A percentile compares a stretch with the other conserved stretches of the same genome.
Evolutionary conservation across 2,329 filamentous ascomycete genomes (phyloP).

Genomic region (Pyricularia pennisetigena): DNA sequence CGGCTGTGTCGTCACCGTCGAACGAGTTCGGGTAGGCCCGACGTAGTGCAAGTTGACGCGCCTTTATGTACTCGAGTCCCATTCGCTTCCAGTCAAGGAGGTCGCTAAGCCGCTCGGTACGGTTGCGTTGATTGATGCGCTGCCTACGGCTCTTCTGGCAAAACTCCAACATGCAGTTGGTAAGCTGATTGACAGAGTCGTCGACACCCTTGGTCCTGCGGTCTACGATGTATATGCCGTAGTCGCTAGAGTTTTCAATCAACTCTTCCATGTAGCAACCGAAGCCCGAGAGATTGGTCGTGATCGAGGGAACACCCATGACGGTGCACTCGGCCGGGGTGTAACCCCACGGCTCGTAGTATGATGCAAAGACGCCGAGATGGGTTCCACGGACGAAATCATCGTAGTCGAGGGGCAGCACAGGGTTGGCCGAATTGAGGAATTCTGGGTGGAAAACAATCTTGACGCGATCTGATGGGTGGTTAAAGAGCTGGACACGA

Average conservation of each 20-base stretch:
- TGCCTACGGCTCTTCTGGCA: conserved; percentile 87
- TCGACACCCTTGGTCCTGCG: conserved; percentile 91
- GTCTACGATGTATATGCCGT: conserved; percentile 98
- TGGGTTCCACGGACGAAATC: conserved; percentile 97
- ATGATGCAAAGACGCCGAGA: conserved; percentile 89
- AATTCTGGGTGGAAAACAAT: conserved; percentile 98
- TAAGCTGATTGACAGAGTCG: conserved; percentile 92
- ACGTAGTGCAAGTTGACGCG: conserved; percentile 80
- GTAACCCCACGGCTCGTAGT: conserved; percentile 99
- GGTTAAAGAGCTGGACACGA: conserved; percentile 93
- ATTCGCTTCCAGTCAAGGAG: conserved; percentile 98
- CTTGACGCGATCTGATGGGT: conserved; percentile 91
- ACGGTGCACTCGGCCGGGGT: conserved; percentile 97
- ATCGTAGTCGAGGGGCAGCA: conserved; percentile 92
- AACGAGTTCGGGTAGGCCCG: conserved; percentile 89
- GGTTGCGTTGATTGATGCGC: conserved; percentile 96
- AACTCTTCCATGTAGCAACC: conserved; percentile 99
- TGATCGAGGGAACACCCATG: conserved; percentile 98
- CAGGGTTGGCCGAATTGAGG: conserved; percentile 88
- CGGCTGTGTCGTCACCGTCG: conserved; percentile 61
- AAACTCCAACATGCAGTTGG: conserved; percentile 89
- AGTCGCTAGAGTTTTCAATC: conserved; percentile 95
- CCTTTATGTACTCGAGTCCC: conserved; percentile 99
- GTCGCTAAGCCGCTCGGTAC: conserved; percentile 90
- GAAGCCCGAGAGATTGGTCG: conserved; percentile 94